phyloP scores from a whole-genome alignment of 176 grass and related monocot species.

The Otatea glauca region DNA sequence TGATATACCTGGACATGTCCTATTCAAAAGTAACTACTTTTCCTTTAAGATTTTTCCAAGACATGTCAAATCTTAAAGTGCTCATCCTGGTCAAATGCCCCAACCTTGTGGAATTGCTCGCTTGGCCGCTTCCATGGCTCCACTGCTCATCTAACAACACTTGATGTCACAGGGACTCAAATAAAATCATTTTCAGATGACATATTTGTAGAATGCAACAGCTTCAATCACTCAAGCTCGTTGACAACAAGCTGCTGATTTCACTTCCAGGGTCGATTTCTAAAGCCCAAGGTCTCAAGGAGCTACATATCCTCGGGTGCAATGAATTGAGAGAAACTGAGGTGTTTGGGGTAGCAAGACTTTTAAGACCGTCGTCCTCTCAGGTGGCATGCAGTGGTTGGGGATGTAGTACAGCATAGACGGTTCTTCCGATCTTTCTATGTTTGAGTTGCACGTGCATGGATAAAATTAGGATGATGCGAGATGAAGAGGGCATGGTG shows the following conservation, averaged over 20 bases:
- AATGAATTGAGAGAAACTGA: too few species aligned
- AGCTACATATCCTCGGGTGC: too few species aligned
- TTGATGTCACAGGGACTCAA: not conserved
- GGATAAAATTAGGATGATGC: too few species aligned
- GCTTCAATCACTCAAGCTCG: not conserved
- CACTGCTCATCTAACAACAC: not conserved
- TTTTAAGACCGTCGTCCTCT: too few species aligned
- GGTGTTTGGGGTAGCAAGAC: too few species aligned
- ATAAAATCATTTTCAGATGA: not conserved
- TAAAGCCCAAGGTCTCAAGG: too few species aligned
- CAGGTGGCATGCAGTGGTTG: too few species aligned
- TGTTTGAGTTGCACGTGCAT: not conserved
- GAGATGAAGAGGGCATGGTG: too few species aligned
- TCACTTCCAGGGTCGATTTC: not conserved
- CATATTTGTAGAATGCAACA: conserved; percentile 3
- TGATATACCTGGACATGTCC: not conserved
- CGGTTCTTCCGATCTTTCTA: not conserved
- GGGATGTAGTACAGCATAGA: not conserved
- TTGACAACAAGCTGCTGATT: not conserved
- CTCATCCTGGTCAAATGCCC: not conserved
- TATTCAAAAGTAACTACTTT: not conserved
- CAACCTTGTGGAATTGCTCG: conserved; percentile 24
- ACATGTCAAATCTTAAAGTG: not conserved
- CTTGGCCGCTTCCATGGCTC: not conserved
- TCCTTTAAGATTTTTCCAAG: not conserved